Evolutionary conservation across 768 basidiomycete genomes (phyloP).

Genomic region (Albatrellus ellisii): DNA sequence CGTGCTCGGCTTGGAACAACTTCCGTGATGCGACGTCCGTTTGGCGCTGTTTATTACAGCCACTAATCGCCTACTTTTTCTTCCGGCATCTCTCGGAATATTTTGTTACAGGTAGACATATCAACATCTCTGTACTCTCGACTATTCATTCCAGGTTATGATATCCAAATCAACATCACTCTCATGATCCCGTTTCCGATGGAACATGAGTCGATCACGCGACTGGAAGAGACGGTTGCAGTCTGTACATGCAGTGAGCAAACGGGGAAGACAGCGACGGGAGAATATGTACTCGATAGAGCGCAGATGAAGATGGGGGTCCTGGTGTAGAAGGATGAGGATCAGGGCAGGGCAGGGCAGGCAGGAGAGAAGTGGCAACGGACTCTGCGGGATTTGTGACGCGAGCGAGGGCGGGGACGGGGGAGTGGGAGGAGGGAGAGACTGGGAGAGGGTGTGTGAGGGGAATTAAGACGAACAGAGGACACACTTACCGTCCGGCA

Average conservation of each 20-base stretch:
- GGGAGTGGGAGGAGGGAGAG: conserved; percentile 43
- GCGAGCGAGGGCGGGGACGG: conserved; percentile 42
- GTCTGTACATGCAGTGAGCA: conserved; percentile 21
- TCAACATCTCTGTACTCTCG: too few species aligned
- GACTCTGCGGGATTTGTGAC: conserved; percentile 58
- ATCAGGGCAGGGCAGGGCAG: background rate
- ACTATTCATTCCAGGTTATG: conserved; percentile 63
- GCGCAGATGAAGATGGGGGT: conserved; percentile 77
- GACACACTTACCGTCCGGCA: conserved; percentile 10
- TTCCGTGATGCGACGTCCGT: too few species aligned
- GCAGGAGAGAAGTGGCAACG: conserved; percentile 15
- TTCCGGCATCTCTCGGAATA: too few species aligned
- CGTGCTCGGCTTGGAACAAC: too few species aligned
- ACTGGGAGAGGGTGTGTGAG: background rate
- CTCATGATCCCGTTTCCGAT: conserved; percentile 63
- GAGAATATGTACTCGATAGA: conserved; percentile 31
- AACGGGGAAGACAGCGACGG: background rate
- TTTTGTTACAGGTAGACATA: too few species aligned
- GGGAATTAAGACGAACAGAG: background rate
- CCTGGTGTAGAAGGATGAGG: conserved; percentile 23
- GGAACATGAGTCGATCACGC: conserved; percentile 51
- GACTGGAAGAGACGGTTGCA: conserved; percentile 66
- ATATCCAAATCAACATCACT: conserved; percentile 39
- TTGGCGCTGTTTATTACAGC: too few species aligned
- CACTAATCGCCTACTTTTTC: too few species aligned